Percentiles rank a stretch among this genome's conserved stretches.
Evolutionary conservation across 2,329 filamentous ascomycete species (phyloP).

Genomic region (Balansia obtecta): DNA sequence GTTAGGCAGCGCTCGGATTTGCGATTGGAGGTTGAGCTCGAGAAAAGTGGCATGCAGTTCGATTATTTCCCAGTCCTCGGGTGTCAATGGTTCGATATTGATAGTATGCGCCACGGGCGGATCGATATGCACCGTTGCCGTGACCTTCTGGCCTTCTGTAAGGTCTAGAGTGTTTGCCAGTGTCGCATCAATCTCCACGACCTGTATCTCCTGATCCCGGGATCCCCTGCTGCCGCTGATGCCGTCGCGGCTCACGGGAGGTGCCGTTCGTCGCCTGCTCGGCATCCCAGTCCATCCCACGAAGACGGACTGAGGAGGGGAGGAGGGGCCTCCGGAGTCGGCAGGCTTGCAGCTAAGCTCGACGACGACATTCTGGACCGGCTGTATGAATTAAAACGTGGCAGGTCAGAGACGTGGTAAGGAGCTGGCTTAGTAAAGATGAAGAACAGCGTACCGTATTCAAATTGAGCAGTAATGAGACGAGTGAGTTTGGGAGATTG

Average conservation of each 20-base stretch:
- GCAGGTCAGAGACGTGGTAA: background rate
- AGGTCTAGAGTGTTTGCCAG: conserved; percentile 69
- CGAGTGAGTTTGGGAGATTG: conserved; percentile 77
- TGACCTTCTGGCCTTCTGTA: conserved; percentile 69
- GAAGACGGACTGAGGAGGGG: conserved; percentile 59
- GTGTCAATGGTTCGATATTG: conserved; percentile 89
- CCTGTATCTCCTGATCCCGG: conserved; percentile 62
- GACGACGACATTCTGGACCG: conserved; percentile 91
- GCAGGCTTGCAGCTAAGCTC: conserved; percentile 63
- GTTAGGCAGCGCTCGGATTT: conserved; percentile 88
- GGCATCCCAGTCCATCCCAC: conserved; percentile 97
- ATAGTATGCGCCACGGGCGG: conserved; percentile 86
- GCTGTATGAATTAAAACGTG: conserved; percentile 32
- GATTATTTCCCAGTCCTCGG: conserved; percentile 98
- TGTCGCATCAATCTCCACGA: conserved; percentile 79
- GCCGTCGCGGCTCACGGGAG: conserved; percentile 63
- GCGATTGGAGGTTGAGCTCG: conserved; percentile 82
- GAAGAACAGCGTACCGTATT: conserved; percentile 56
- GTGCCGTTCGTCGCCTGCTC: conserved; percentile 69
- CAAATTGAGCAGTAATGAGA: conserved; percentile 73
- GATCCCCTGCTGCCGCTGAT: conserved; percentile 46
- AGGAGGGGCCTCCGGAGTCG: conserved; percentile 31
- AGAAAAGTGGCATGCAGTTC: conserved; percentile 93
- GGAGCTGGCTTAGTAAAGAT: conserved; percentile 8
- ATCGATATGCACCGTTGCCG: conserved; percentile 65